These are phyloP conservation scores for Cryptococcus sp. DNA, from an alignment of 1,284 basidiomycete species.

Conservation along the genomic window DNA sequence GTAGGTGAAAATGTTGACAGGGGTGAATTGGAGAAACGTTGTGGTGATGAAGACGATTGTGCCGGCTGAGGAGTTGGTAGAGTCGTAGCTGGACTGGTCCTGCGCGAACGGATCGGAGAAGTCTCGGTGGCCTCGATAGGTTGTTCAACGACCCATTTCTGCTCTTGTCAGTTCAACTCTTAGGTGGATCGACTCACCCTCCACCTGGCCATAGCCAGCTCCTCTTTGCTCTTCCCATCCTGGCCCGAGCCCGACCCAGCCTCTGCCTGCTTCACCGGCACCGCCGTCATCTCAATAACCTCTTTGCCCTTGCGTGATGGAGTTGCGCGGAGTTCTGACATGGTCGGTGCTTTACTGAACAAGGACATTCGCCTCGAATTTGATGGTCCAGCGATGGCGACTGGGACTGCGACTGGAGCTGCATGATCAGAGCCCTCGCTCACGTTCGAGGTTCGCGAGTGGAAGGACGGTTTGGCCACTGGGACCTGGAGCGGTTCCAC, in stretches of 20 bases:
- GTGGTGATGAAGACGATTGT: too few species aligned
- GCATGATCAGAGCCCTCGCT: not conserved
- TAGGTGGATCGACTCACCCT: constrained; percentile 31
- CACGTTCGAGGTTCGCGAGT: not conserved
- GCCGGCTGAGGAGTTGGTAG: not conserved
- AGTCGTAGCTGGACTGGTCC: constrained; percentile 1
- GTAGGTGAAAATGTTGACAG: too few species aligned
- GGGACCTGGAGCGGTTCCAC: constrained; percentile 11
- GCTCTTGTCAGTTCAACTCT: not conserved
- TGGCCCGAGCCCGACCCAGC: not conserved
- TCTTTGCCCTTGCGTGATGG: constrained; percentile 17
- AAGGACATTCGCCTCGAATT: too few species aligned
- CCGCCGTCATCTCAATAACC: constrained; percentile 9
- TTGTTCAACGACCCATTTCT: constrained; percentile 48
- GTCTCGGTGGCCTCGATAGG: constrained; percentile 14
- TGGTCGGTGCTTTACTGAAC: not conserved
- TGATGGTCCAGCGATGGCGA: not conserved
- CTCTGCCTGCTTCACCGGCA: constrained; percentile 2
- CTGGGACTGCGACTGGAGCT: not conserved
- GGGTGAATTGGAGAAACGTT: too few species aligned
- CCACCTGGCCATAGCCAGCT: constrained; percentile 47
- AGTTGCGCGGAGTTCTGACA: constrained; percentile 4
- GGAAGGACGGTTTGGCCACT: not conserved
- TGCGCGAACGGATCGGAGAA: constrained; percentile 13
- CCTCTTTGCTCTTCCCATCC: constrained; percentile 28